Evolutionary conservation across 2,329 filamentous ascomycete genomes (phyloP).

Genomic region (Cercospora berteroae): DNA sequence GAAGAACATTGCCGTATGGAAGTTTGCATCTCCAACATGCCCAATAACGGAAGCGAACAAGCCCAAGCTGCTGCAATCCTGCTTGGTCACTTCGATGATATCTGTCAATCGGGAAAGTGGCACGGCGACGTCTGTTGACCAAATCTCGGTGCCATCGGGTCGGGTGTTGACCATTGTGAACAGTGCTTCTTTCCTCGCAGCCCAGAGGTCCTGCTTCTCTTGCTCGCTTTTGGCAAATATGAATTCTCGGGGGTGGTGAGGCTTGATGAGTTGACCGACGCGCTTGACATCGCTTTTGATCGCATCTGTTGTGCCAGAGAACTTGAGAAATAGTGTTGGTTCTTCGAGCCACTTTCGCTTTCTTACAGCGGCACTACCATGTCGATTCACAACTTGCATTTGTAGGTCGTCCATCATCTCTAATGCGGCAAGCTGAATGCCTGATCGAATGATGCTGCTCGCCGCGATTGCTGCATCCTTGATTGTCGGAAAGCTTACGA

Average conservation of each 20-base stretch:
- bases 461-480: conserved; percentile 73
- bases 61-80: conserved; percentile 81
- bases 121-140: conserved; percentile 62
- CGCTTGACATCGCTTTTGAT: conserved; percentile 73
- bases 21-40: conserved; percentile 91
- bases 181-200: conserved; percentile 58
- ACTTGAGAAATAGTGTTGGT: conserved; percentile 72
- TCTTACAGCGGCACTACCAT: conserved; percentile 59
- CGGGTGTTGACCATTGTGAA: conserved; percentile 61
- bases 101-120: conserved; percentile 61
- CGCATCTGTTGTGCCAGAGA: conserved; percentile 72
- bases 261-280: conserved; percentile 66
- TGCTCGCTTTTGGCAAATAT: conserved; percentile 26
- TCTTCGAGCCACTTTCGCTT: conserved; percentile 70
- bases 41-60: conserved; percentile 85
- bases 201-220: conserved; percentile 49
- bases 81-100: conserved; percentile 77
- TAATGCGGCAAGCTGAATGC: conserved; percentile 72
- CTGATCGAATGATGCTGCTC: conserved; percentile 71
- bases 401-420: conserved; percentile 85
- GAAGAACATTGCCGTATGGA: conserved; percentile 91
- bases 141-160: conserved; percentile 57
- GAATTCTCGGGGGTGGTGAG: conserved; percentile 20
- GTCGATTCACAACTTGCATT: conserved; percentile 76
- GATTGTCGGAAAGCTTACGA: conserved; percentile 75